Evolutionary conservation across 2,329 filamentous ascomycete genomes (phyloP).

Genomic region (Ophiostoma triangulosporum): DNA sequence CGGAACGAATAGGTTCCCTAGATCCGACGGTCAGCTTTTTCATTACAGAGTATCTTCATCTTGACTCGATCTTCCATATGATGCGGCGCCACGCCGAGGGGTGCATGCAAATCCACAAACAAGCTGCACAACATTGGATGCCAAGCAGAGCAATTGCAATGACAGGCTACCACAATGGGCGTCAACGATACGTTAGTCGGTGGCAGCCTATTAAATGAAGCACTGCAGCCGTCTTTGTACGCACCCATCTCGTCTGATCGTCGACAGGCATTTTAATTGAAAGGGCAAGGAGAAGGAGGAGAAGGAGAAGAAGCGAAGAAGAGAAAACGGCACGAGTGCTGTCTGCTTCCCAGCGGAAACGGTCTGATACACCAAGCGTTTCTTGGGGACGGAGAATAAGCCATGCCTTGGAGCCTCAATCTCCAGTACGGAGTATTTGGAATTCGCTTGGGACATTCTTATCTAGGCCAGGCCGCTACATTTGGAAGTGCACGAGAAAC

Average conservation of each 20-base stretch:
- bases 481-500: background rate
- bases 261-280: constrained; percentile 7
- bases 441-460: background rate
- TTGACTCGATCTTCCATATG: background rate
- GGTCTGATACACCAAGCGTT: background rate
- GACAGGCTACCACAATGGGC: no score
- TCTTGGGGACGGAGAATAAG: background rate
- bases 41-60: background rate
- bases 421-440: background rate
- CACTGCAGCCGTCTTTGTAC: background rate
- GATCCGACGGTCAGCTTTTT: no score
- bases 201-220: no score
- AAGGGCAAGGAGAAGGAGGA: background rate
- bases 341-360: no score
- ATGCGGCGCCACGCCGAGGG: background rate
- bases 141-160: background rate
- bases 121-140: background rate
- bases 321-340: background rate
- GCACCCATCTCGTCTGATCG: constrained; percentile 9
- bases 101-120: background rate
- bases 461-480: background rate
- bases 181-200: no score
- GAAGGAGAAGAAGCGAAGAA: background rate
- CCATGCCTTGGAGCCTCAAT: background rate
- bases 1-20: constrained; percentile 1